Conservation (phyloP, 139 green algal genomes). For the Klebsormidium nitens region DNA sequence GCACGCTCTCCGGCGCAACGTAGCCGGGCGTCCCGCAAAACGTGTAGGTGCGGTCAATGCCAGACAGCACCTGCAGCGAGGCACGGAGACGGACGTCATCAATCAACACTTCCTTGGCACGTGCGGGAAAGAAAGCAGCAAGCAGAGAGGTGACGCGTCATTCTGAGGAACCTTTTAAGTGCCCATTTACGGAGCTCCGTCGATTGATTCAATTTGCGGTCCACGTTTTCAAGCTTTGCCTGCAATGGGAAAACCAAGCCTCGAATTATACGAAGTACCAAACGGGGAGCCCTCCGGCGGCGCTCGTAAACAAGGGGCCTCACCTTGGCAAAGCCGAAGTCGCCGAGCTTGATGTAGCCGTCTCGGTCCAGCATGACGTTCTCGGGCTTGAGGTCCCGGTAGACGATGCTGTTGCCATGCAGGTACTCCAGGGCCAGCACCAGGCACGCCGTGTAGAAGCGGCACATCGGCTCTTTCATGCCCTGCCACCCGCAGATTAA, state of each 20-base stretch:
- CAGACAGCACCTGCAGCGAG: constrained; percentile 60
- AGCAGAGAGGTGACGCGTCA: too few relatives aligned
- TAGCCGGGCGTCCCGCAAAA: constrained; percentile 97
- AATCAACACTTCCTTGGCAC: too few relatives aligned
- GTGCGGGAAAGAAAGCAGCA: too few relatives aligned
- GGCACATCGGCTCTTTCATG: constrained; percentile 23
- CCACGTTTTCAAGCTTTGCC: too few relatives aligned
- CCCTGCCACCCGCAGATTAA: neutral
- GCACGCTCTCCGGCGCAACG: constrained; percentile 92
- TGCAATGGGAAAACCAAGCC: too few relatives aligned
- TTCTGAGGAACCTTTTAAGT: too few relatives aligned
- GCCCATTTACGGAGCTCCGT: too few relatives aligned
- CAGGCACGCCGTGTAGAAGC: constrained; percentile 87
- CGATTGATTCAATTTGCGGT: too few relatives aligned
- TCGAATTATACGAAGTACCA: too few relatives aligned
- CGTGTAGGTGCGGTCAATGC: constrained; percentile 77
- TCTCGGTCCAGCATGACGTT: constrained; percentile 92
- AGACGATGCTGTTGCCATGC: constrained; percentile 87
- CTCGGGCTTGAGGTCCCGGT: constrained; percentile 96
- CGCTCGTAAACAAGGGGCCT: too few relatives aligned
- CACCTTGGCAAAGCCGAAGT: constrained; percentile 97
- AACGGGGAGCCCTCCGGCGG: constrained; percentile 1
- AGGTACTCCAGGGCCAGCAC: constrained; percentile 91
- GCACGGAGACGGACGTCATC: too few relatives aligned
- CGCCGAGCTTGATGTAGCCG: constrained; percentile 87